Conservation (phyloP, 2,329 filamentous ascomycete genomes). For the Phialophora macrospora region DNA sequence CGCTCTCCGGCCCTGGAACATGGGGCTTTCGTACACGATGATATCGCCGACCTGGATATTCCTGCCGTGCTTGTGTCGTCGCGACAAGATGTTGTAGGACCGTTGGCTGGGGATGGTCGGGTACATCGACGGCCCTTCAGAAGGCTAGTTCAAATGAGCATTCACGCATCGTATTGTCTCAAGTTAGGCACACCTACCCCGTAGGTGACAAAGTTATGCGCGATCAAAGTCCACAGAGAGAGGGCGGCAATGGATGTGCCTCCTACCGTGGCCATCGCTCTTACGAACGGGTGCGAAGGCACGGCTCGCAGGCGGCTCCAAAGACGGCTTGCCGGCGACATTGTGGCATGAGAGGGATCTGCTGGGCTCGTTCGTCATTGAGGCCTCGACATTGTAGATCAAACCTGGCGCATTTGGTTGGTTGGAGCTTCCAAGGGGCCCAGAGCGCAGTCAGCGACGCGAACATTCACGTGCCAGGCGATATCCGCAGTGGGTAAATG, state of each 20-base stretch:
- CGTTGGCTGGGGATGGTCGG: conserved; percentile 77
- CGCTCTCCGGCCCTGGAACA: conserved; percentile 62
- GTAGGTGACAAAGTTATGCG: conserved; percentile 21
- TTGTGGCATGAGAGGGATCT: neutral
- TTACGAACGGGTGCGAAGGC: conserved; percentile 4
- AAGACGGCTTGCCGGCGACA: conserved; percentile 13
- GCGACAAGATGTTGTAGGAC: conserved; percentile 67
- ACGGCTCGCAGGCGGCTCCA: conserved; percentile 2
- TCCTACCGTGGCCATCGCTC: conserved; percentile 10
- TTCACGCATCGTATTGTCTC: neutral
- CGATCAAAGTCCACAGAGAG: conserved; percentile 23
- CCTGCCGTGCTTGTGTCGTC: conserved; percentile 70
- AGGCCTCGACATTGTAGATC: neutral
- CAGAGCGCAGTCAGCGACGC: no score
- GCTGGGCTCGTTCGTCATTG: neutral
- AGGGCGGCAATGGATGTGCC: conserved; percentile 21
- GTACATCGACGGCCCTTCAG: conserved; percentile 79
- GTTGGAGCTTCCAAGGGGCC: no score
- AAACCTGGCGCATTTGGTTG: neutral
- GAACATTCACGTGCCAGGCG: no score
- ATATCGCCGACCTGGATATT: conserved; percentile 78
- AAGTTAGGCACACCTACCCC: conserved; percentile 8
- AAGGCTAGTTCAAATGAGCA: conserved; percentile 17
- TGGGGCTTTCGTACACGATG: conserved; percentile 76
- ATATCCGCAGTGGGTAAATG: no score